Percentiles rank a stretch among this genome's conserved stretches.
Conservation (phyloP, 2,329 filamentous ascomycete species). For the Myriosclerotinia curreyana region DNA sequence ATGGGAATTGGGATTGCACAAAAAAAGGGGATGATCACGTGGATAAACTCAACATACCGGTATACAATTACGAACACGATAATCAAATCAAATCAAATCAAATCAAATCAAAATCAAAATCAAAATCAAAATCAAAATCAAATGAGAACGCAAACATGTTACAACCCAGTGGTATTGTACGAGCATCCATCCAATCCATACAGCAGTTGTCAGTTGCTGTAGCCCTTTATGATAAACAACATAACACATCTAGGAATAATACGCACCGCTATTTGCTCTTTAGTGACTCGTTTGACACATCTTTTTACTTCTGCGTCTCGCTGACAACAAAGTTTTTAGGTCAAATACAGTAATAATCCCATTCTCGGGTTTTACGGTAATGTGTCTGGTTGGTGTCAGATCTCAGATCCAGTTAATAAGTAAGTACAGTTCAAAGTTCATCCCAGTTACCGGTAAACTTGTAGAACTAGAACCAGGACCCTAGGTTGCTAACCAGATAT, state of each 20-base stretch:
- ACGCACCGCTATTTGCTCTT: background rate
- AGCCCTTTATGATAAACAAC: background rate
- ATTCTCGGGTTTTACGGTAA: background rate
- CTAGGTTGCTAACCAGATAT: background rate
- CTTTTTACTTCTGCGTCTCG: background rate
- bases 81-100: background rate
- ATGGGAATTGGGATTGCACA: background rate
- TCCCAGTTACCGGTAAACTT: background rate
- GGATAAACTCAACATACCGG: no score
- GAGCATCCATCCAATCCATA: no score
- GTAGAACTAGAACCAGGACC: no score
- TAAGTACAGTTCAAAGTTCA: no score
- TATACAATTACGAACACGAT: no score
- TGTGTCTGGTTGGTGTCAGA: background rate
- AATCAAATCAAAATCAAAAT: background rate
- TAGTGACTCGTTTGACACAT: background rate
- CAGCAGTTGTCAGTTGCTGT: no score
- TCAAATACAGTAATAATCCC: background rate
- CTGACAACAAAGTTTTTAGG: conserved; percentile 1
- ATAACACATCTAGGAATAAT: background rate
- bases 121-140: background rate
- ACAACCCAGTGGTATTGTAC: background rate
- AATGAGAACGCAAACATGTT: no score
- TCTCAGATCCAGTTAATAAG: no score
- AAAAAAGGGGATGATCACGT: background rate